phyloP scores from a whole-genome alignment of 257 asterid genomes.

The Schizonepeta tenuifolia region DNA sequence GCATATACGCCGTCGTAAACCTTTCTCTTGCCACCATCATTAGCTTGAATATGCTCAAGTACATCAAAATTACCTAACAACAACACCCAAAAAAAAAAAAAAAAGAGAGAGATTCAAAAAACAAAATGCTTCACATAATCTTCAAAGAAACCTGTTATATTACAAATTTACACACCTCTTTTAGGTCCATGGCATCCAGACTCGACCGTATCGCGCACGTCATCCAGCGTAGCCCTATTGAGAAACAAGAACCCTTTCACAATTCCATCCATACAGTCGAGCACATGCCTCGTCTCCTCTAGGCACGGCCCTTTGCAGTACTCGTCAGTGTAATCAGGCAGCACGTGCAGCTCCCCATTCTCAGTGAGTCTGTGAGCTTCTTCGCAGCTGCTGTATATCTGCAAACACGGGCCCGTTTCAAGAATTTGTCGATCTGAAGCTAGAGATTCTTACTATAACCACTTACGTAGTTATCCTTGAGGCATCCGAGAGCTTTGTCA shows the following conservation, averaged over 20 bases:
- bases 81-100: conserved; percentile 3
- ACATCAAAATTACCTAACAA: conserved; percentile 69
- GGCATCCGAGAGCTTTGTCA: conserved; percentile 67
- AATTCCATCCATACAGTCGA: conserved; percentile 56
- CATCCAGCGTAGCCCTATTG: conserved; percentile 57
- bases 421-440: background rate
- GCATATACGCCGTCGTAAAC: conserved; percentile 35
- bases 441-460: background rate
- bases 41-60: conserved; percentile 52
- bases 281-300: conserved; percentile 64
- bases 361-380: conserved; percentile 63
- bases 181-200: conserved; percentile 75
- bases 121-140: background rate
- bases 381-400: conserved; percentile 69
- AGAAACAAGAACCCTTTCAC: conserved; percentile 51
- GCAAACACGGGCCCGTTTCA: conserved; percentile 8
- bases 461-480: conserved; percentile 47
- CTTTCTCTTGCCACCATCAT: conserved; percentile 35
- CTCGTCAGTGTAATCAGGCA: conserved; percentile 55
- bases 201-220: conserved; percentile 58
- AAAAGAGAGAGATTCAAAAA: background rate
- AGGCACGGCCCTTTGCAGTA: conserved; percentile 77
- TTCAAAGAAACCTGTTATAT: background rate
- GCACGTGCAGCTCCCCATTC: conserved; percentile 69
- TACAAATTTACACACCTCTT: conserved; percentile 47